Evolutionary conservation across 2,329 filamentous ascomycete species (phyloP), one percentile per base, ranked within the genome.

Genomic region (Emydomyces testavorans): DNA sequence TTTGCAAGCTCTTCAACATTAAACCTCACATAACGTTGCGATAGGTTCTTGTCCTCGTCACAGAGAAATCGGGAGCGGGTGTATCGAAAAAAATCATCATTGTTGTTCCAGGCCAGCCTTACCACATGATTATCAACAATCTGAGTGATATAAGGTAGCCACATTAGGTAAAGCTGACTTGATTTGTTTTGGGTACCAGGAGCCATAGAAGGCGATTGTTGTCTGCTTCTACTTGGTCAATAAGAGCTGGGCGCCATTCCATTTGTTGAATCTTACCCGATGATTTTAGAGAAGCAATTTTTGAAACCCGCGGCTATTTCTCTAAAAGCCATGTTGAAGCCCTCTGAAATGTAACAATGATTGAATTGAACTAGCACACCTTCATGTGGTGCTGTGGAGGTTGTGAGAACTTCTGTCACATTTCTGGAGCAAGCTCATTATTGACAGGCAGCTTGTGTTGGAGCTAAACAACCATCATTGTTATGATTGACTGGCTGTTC

Each of bases 51-150:
- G 6, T 38, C 46, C 36, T 62, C 58, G 23, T 62, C 50, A 3
- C 56, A 35, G 31, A 61, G 35, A 49, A 61, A 62, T 23, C 56
- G 55, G 23, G 58, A 57, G 38, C 58, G 55, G 1, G 60, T 62
- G 46, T 57, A 59, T 51, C 56, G 56, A 45, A 58, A 61, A 34
- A 60, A 59, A 26, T 56, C 32, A 26, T 49, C 46, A 11, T 49
- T 43, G 13, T 43, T 13, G 41, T 49, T 49, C 32, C 46, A 49
- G n/a, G 21, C 10, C 15, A 7, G 21, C 23, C 39, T 15, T 42
- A 28, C 39, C 4, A 38, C 35, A n/a, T n/a, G n/a, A n/a, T n/a
- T n/a, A n/a, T n/a, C n/a, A n/a, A n/a, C n/a, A n/a, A n/a, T n/a
- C n/a, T n/a, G n/a, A n/a, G n/a, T n/a, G n/a, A n/a, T n/a, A n/a